Conservation (phyloP, 768 basidiomycete species). For the Hirschioporus abietinus region DNA sequence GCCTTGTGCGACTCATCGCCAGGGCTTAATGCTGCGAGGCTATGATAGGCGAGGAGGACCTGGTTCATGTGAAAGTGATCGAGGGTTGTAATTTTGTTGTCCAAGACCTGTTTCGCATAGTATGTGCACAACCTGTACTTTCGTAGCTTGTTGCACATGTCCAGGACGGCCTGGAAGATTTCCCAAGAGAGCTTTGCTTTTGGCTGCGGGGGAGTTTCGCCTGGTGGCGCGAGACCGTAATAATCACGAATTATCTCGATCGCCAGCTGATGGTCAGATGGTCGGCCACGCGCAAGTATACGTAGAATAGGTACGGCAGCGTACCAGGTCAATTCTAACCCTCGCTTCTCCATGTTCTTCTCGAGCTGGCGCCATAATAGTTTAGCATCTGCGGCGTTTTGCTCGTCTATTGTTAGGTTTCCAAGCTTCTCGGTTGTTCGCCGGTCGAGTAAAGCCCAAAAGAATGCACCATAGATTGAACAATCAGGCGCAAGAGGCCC, state of each 20-base stretch:
- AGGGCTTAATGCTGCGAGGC: slow-evolving; percentile 34
- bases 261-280: slow-evolving; percentile 59
- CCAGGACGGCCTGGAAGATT: slow-evolving; percentile 49
- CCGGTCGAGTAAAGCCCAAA: slow-evolving; percentile 41
- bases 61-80: slow-evolving; percentile 55
- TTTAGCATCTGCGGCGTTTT: slow-evolving; percentile 62
- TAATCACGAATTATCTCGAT: slow-evolving; percentile 59
- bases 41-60: slow-evolving; percentile 48
- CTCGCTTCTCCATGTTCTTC: slow-evolving; percentile 43
- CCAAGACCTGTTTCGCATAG: slow-evolving; percentile 56
- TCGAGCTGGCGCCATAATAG: slow-evolving; percentile 65
- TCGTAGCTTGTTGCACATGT: slow-evolving; percentile 45
- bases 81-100: slow-evolving; percentile 36
- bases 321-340: slow-evolving; percentile 48
- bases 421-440: slow-evolving; percentile 14
- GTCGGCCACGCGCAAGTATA: slow-evolving; percentile 50
- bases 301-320: slow-evolving; percentile 47
- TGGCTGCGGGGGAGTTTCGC: slow-evolving; percentile 31
- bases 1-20: slow-evolving; percentile 42
- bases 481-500: slow-evolving; percentile 59
- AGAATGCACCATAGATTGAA: slow-evolving; percentile 60
- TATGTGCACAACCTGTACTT: slow-evolving; percentile 45
- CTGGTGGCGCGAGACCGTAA: slow-evolving; percentile 51
- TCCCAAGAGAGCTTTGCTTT: slow-evolving; percentile 38
- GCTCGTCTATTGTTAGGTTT: slow-evolving; percentile 15